Evolutionary conservation across 495 filamentous ascomycete species (phyloP).

Genomic region (Umbilicaria muhlenbergii): DNA sequence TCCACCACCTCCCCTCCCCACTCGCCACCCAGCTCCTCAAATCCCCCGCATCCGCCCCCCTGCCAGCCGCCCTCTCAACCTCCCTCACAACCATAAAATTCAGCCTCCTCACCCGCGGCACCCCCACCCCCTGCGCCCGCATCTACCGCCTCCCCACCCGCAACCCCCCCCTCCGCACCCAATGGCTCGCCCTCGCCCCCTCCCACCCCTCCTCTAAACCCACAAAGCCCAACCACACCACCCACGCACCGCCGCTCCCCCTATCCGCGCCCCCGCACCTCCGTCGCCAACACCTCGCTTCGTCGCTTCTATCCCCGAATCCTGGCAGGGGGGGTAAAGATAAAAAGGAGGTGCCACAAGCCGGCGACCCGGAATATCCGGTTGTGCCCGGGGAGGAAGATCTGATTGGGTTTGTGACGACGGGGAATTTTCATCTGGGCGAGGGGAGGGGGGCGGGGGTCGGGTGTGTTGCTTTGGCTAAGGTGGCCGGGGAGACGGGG

Average conservation of each 20-base stretch:
- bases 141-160: conserved; percentile 53
- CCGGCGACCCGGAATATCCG: conserved; percentile 37
- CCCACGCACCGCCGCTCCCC: conserved; percentile 4
- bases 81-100: conserved; percentile 42
- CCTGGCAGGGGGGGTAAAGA: no score
- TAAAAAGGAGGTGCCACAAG: conserved; percentile 16
- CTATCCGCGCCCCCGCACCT: conserved; percentile 6
- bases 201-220: conserved; percentile 2
- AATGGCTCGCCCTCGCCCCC: conserved; percentile 34
- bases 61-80: conserved; percentile 9
- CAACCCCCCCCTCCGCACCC: conserved; percentile 27
- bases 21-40: conserved; percentile 13
- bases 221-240: conserved; percentile 7
- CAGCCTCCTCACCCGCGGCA: conserved; percentile 40
- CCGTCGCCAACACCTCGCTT: conserved; percentile 23
- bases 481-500: conserved; percentile 22
- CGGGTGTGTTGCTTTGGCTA: conserved; percentile 49
- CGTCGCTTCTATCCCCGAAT: conserved; percentile 28
- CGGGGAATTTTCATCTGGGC: conserved; percentile 66
- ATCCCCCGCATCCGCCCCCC: conserved; percentile 3
- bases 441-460: conserved; percentile 65
- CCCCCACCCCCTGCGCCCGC: conserved; percentile 44
- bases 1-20: conserved; percentile 18
- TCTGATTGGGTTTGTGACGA: conserved; percentile 83
- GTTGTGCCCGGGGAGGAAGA: conserved; percentile 57